Evolutionary conservation across 1,139 yeast genomes (phyloP), one percentile per base, ranked within the genome.

Genomic region (Pichia inconspicua): DNA sequence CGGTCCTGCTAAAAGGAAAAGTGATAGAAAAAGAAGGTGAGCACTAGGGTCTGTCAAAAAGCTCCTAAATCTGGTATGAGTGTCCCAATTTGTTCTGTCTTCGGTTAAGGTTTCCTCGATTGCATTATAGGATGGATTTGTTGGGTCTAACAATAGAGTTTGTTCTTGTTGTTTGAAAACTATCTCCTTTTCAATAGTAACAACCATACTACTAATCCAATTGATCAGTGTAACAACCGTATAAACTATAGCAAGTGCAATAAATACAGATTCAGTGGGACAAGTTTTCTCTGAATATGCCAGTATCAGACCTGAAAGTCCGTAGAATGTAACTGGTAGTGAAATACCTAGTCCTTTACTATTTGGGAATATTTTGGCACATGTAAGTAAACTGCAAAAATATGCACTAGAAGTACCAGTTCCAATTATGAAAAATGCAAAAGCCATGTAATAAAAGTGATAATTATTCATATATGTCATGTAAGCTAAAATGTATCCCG

Each of bases 301-400:
- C 43, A 80, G 78, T 50, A 84, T 66, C 47, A 85, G 68, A 4
- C 95, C 79, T 10, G 95, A 83, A 30, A 88, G 63, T 1, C 97
- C 97, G 65, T 84, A 89, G 54, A 85, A 83, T 0, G 95, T 79
- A 4, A 92, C 90, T 0, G 97, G 97, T 37, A 86, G 74, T 43
- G 95, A 84, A 42, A 92, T 88, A 39, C 96, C 85, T 52, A 90
- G 67, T 2, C 95, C 85, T 52, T 86, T 84, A 43, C 73, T 73
- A 36, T 78, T 70, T 0, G 96, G 95, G 59, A 80, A 85, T 27
- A 88, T 76, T 56, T 83, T 81, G 2, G 96, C 95, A 66, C 96
- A 87, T 1, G 95, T 84, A 35, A 89, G 71, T 52, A 89, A 69
- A 42, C 89, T 78, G 52, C 87, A 76, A 60, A 89, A 84, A 65